Evolutionary conservation across 495 filamentous ascomycete species (phyloP), one percentile per base, ranked within the genome.

Genomic region (Hyaloscypha bicolor): DNA sequence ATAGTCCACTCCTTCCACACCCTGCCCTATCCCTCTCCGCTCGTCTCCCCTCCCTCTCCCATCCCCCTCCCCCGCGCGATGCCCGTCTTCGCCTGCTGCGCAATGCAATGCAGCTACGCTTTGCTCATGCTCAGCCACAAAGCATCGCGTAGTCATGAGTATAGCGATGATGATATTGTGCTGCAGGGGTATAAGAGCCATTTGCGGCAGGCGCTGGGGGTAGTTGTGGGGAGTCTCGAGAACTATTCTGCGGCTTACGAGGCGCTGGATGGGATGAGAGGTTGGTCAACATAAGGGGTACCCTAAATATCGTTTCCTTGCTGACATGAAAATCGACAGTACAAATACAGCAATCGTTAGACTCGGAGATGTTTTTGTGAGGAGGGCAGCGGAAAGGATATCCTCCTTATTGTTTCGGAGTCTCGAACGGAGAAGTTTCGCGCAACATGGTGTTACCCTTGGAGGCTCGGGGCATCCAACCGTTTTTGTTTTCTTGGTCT

Each of bases 21-120:
- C n/a, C 63, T 87, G 31, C 83, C 84, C 0, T 78, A 80, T 55
- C 84, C 84, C 32, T 79, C 83, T 37, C 82, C 81, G 52, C 35
- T 37, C 35, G 35, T 37, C 35, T 37, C 35, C 35, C 68, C 66
- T 64, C 68, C 69, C 75, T 52, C 71, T 74, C 71, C 12, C 76
- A 76, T 31, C 69, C 81, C 14, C 71, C 69, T 14, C 63, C 72
- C 11, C 69, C 48, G 66, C 33, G 86, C 83, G 21, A 87, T 88
- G 82, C 86, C 86, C 0, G 81, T 83, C 0, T 87, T 87, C 64
- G 84, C 86, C 21, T 87, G 84, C 67, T 88, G 86, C 69, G 79
- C 86, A 9, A 87, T 88, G 85, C 86, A 88, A 69, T 82, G 83
- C 55, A 86, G 83, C 66, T 88, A 88, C 66, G 84, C 85, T 9